Percentiles rank a stretch among this genome's conserved stretches.
Conservation (phyloP, 805 yeast genomes). For the Kuraishia floccosa region DNA sequence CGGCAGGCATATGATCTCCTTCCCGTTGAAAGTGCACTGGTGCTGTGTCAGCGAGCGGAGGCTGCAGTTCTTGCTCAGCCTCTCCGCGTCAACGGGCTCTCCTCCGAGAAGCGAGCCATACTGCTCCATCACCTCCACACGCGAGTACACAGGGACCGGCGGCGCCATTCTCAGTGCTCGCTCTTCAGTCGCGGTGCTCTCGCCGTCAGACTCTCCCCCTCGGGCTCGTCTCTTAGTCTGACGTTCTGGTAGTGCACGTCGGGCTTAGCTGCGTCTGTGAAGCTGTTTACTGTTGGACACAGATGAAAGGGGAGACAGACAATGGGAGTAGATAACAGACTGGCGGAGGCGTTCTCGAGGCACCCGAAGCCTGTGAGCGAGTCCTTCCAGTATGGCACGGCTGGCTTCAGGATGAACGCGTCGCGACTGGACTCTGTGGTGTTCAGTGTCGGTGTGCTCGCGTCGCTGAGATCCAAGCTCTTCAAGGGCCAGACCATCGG, state of each 20-base stretch:
- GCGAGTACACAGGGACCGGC: constrained; percentile 30
- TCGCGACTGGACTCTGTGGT: constrained; percentile 65
- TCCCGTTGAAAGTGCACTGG: constrained; percentile 34
- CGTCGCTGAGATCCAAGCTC: constrained; percentile 69
- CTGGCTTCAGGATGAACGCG: constrained; percentile 85
- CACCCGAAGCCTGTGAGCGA: constrained; percentile 32
- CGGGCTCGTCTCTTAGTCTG: too few relatives aligned
- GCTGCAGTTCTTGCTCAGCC: constrained; percentile 10
- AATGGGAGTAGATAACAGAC: too few relatives aligned
- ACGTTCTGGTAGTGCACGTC: too few relatives aligned
- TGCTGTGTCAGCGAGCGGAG: constrained; percentile 30
- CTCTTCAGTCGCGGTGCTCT: too few relatives aligned
- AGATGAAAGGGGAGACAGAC: too few relatives aligned
- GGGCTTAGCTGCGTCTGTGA: too few relatives aligned
- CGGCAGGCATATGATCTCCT: constrained; percentile 31
- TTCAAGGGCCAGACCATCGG: constrained; percentile 67
- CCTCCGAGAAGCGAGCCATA: constrained; percentile 14
- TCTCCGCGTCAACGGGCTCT: background rate
- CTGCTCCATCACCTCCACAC: constrained; percentile 20
- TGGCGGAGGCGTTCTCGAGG: background rate
- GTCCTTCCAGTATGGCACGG: constrained; percentile 78
- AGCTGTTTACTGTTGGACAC: too few relatives aligned
- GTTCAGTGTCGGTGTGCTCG: constrained; percentile 74
- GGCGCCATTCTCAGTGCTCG: constrained; percentile 36
- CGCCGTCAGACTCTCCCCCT: too few relatives aligned